Evolutionary conservation across 1,284 basidiomycete genomes (phyloP).

Genomic region (Cutaneotrichosporon sp.): DNA sequence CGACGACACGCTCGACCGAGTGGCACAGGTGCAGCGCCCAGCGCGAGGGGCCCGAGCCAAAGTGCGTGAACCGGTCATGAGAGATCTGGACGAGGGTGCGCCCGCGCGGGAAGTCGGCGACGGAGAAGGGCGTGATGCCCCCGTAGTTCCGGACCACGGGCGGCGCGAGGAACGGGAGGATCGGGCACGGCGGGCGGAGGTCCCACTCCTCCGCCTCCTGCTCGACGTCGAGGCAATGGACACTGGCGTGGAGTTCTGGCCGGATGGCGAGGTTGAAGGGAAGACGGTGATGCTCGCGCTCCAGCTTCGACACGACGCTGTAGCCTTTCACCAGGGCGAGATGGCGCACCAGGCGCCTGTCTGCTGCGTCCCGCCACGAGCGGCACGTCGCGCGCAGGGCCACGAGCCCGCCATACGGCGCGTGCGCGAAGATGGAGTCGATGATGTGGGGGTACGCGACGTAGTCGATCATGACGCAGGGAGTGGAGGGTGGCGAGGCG

Average conservation of each 20-base stretch:
- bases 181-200: not conserved
- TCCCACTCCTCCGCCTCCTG: not conserved
- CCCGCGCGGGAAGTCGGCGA: slow-evolving; percentile 1
- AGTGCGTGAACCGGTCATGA: not conserved
- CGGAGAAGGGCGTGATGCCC: not conserved
- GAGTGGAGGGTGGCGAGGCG: not conserved
- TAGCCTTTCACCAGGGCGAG: not conserved
- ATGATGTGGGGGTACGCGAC: slow-evolving; percentile 3
- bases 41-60: not conserved
- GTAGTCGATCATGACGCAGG: not conserved
- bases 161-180: not conserved
- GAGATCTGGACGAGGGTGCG: not conserved
- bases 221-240: not conserved
- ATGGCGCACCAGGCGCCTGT: not conserved
- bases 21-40: slow-evolving; percentile 3
- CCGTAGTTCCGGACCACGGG: slow-evolving; percentile 2
- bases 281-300: not conserved
- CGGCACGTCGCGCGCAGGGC: not conserved
- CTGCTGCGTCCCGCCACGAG: not conserved
- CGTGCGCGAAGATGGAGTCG: not conserved
- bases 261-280: slow-evolving; percentile 1
- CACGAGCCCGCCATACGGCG: not conserved
- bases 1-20: slow-evolving; percentile 2
- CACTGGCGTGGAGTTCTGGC: not conserved
- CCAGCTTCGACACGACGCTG: not conserved